These are phyloP conservation scores for Candida chauliodis DNA, from an alignment of 805 yeast species.

Conservation along the genomic window DNA sequence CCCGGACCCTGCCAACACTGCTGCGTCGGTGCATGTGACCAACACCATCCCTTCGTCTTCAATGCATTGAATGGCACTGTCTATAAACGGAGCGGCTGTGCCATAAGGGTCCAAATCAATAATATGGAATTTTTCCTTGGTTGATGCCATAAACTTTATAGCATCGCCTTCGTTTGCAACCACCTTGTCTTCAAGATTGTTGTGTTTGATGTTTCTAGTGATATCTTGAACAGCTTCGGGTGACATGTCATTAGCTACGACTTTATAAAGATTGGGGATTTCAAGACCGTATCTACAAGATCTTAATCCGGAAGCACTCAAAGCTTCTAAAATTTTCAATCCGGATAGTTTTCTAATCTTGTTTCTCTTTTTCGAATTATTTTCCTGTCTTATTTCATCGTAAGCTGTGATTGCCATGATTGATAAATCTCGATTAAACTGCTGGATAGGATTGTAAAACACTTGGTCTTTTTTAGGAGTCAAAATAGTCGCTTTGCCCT, in stretches of 20 bases:
- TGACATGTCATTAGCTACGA: conserved; percentile 87
- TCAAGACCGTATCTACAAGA: conserved; percentile 93
- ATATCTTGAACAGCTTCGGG: conserved; percentile 84
- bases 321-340: conserved; percentile 78
- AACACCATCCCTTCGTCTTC: conserved; percentile 79
- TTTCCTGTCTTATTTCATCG: conserved; percentile 51
- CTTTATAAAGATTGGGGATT: conserved; percentile 66
- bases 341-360: conserved; percentile 18
- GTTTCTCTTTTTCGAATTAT: conserved; percentile 13
- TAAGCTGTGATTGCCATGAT: conserved; percentile 84
- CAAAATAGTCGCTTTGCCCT: conserved; percentile 81
- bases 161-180: conserved; percentile 83
- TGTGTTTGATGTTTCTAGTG: conserved; percentile 64
- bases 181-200: conserved; percentile 56
- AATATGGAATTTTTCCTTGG: conserved; percentile 64
- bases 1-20: conserved; percentile 92
- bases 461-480: conserved; percentile 81
- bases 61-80: conserved; percentile 83
- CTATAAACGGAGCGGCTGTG: conserved; percentile 93
- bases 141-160: conserved; percentile 64
- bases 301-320: conserved; percentile 92
- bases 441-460: conserved; percentile 95
- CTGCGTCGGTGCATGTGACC: conserved; percentile 95
- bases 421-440: conserved; percentile 90
- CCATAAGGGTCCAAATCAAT: conserved; percentile 98